Evolutionary conservation across 805 yeast genomes (phyloP), one percentile per base, ranked within the genome.

Genomic region (Starmerella lactis-condensi): DNA sequence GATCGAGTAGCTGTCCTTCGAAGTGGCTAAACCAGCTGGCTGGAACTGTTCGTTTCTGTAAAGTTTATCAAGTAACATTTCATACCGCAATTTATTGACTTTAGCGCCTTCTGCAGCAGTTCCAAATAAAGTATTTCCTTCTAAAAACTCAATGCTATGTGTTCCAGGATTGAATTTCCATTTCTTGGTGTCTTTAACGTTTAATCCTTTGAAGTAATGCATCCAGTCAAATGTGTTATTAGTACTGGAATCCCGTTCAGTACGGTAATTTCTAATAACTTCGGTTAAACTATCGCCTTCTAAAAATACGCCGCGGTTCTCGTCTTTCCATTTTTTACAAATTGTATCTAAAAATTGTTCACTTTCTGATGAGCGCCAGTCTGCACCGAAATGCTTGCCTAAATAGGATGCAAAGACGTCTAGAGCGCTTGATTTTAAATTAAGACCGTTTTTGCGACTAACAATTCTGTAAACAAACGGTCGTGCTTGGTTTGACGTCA

Each of bases 401-500:
- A 89, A 61, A 32, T 69, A 65, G n/a, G 69, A 71, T 1, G 94
- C 77, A 20, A 89, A 56, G 1, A 65, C 64, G 26, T 62, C 65
- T 11, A 89, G 58, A 0, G 94, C 96, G 40, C 76, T 73, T 0
- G 94, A 72, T 46, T 85, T 81, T 40, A 89, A 67, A 51, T 82
- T 82, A 18, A 89, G 64, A 0, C 95, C 94, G 50, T 81, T 85
- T 48, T 85, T 89, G 53, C 82, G 85, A 4, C 96, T 78, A 6
- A 89, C 53, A 2, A 85, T 67, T 24, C 98, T 61, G 51, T 83
- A 89, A 0, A 95, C 95, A 29, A 85, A 57, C 1, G 98, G 98
- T 27, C 98, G 65, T 26, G 89, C 58, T 46, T 77, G 77, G 0
- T 85, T 68, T 0, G 94, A 79, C 32, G 72, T 76, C 2, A 85